Evolutionary conservation across 139 green algal genomes (phyloP), one percentile per base, ranked within the genome.

Genomic region (Volvox reticuliferus): DNA sequence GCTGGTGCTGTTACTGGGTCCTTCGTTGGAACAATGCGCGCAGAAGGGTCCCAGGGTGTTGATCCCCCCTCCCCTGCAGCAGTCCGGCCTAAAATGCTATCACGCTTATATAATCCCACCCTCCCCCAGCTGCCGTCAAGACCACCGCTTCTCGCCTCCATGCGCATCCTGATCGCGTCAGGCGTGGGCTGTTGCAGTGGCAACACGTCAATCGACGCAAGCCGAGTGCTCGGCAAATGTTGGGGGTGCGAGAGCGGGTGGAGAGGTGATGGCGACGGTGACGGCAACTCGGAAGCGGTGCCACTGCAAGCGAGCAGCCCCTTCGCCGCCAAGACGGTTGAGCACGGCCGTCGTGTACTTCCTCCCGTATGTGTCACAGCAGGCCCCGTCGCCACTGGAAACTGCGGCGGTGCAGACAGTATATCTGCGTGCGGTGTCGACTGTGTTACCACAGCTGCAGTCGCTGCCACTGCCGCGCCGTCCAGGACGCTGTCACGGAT

Each of bases 401-500:
- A 28, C 55, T 6, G 16, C 82, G 82, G 55, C 62, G 63, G 21
- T 0, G 35, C 35, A 26, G 35, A 73, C 33, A 36, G 26, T 28
- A 35, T 16, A 21, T 32, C 30, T 44, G 62, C 32, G 22, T 20
- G 22, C 20, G 78, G 65, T 12, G 65, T 24, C 36, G 33, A 37
- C 36, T 6, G 36, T 33, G 28, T 20, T 30, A 61, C 50, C 26
- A 63, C 67, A 12, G 35, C 83, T 3, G 67, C 24, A 12, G 35
- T 36, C 22, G 33, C 83, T 9, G 36, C 35, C 9, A 22, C 82
- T 18, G 26, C 83, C 14, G 83, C 83, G 6, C 17, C 28, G 1
- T 14, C 76, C n/a, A 28, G 16, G 24, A 94, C 73, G 55, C 79
- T 87, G 68, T 96, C 92, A 6, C 94, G 87, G 12, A 86, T 92